These are phyloP conservation scores for Alloteropsis semialata DNA, from an alignment of 176 grass and related monocot species.

Conservation along the genomic window DNA sequence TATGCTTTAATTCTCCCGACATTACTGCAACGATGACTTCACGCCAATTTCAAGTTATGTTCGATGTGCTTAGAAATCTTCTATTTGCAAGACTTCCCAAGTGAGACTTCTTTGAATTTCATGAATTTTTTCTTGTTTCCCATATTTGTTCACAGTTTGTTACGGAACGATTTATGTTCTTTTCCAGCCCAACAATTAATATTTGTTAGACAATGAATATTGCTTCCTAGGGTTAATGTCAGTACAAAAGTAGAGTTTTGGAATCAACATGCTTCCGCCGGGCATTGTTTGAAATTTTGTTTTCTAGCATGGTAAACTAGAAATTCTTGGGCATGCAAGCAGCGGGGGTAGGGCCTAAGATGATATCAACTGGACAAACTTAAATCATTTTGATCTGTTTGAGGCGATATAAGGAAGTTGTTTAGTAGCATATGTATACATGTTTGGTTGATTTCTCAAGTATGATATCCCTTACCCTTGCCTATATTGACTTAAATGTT, in stretches of 20 bases:
- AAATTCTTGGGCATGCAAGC: neutral
- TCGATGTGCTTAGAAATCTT: conserved; percentile 97
- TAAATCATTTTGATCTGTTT: neutral
- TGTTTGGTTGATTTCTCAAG: conserved; percentile 23
- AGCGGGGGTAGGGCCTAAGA: neutral
- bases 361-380: neutral
- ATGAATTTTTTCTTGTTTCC: neutral
- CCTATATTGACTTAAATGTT: neutral
- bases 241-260: neutral
- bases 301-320: neutral
- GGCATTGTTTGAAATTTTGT: neutral
- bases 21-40: conserved; percentile 98
- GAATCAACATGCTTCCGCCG: neutral
- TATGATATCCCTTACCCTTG: neutral
- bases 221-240: neutral
- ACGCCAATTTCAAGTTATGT: conserved; percentile 98
- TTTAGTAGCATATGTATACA: neutral
- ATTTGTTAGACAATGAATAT: neutral
- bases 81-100: conserved; percentile 85
- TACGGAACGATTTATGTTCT: neutral
- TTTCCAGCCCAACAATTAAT: neutral
- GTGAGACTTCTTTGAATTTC: conserved; percentile 52
- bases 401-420: neutral
- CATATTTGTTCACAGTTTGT: neutral
- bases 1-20: conserved; percentile 91